These are phyloP conservation scores for Hippophae tibetana DNA, from an alignment of 306 rosid genomes.

Conservation along the genomic window DNA sequence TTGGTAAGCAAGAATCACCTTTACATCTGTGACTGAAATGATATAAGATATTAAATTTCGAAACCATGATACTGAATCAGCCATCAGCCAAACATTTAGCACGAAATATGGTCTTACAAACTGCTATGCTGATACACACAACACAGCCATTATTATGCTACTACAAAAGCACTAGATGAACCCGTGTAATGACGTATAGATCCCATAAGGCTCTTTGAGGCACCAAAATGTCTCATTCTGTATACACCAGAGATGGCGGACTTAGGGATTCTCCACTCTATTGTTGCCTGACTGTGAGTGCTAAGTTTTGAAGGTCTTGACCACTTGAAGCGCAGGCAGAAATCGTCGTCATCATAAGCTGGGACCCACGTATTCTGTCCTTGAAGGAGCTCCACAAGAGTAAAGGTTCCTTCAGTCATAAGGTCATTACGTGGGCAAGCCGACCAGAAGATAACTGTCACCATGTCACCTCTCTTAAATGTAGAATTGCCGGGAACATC, in stretches of 20 bases:
- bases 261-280: conserved; percentile 80
- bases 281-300: conserved; percentile 51
- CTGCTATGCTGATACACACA: background rate
- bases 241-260: conserved; percentile 58
- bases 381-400: conserved; percentile 64
- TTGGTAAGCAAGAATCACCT: too few relatives aligned
- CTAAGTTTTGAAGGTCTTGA: conserved; percentile 64
- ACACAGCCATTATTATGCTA: conserved; percentile 25
- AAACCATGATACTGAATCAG: too few relatives aligned
- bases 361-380: conserved; percentile 61
- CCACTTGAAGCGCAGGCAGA: conserved; percentile 83
- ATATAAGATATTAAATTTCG: too few relatives aligned
- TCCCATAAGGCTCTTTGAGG: conserved; percentile 54
- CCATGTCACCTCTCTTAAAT: conserved; percentile 54
- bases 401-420: conserved; percentile 86
- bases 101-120: background rate
- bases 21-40: too few relatives aligned
- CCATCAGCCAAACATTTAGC: background rate
- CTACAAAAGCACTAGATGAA: conserved; percentile 69
- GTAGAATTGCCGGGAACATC: conserved; percentile 64
- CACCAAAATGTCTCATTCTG: conserved; percentile 73
- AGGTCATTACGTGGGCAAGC: conserved; percentile 91
- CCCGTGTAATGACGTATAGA: conserved; percentile 70
- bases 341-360: conserved; percentile 80
- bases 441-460: conserved; percentile 62